Evolutionary conservation across 1,284 basidiomycete genomes (phyloP), one percentile per base, ranked within the genome.

Genomic region (Melampsora abietis-canadensis): DNA sequence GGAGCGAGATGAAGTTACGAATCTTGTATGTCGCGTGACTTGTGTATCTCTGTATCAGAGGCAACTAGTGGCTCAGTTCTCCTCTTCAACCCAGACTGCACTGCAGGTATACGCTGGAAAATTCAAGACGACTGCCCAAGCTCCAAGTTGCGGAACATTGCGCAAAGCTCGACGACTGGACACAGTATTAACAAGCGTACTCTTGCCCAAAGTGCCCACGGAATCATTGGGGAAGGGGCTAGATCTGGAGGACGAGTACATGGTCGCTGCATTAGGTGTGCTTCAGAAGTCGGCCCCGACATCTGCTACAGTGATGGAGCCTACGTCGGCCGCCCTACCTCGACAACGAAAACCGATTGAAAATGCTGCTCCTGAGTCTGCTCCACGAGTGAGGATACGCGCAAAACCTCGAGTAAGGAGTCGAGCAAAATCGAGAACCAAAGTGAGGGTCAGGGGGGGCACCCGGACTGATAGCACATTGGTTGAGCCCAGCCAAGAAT

Each of bases 101-200:
- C n/a, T 75, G 15, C 72, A 75, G 30, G 62, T 63, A 27, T 75
- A 66, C 66, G 59, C 66, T 40, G 44, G 59, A 12, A 64, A 75
- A 24, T 57, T 66, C 34, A 75, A 67, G 37, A 64, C 65, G 14
- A 64, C 66, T 24, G 57, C 47, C 63, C 51, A 51, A n/a, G 72
- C 65, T 44, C 72, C 64, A 46, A 61, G 44, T 34, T 62, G 66
- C 10, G 59, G 46, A 31, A 75, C 66, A 24, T 62, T 75, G 6
- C 64, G 72, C 40, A 75, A 75, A 67, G 72, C 72, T 14, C 40
- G 65, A n/a, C 66, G 72, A 54, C 44, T 75, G 46, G 72, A 75
- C 27, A 57, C 63, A 34, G 72, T 75, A 21, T 47, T 75, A 57
- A 59, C 66, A 31, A 66, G 63, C 8, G 72, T 67, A 14, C 47